Conservation (phyloP, 129 eudicot species). For the Logfia minima region DNA sequence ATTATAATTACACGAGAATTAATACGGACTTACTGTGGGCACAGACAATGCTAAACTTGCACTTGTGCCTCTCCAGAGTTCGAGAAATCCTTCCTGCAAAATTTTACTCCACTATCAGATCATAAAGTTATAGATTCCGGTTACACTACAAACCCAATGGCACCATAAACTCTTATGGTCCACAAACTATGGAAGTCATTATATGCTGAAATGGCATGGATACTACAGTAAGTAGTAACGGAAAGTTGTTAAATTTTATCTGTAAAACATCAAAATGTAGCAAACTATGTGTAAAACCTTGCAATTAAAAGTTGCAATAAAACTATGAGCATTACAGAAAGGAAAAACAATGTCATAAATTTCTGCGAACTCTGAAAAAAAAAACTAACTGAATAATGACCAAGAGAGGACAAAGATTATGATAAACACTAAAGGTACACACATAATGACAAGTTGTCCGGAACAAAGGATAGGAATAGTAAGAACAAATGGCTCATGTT, state of each 20-base stretch:
- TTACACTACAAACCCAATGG: not conserved
- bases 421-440: too few relatives aligned
- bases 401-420: too few relatives aligned
- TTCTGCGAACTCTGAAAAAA: not conserved
- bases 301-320: not conserved
- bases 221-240: not conserved
- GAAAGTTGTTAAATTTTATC: not conserved
- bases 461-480: too few relatives aligned
- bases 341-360: not conserved
- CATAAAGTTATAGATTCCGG: not conserved
- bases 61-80: slow-evolving; percentile 91
- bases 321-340: not conserved
- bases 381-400: too few relatives aligned
- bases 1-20: not conserved
- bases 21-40: slow-evolving; percentile 62
- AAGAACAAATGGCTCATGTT: too few relatives aligned
- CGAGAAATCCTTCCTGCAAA: slow-evolving; percentile 74
- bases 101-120: slow-evolving; percentile 10
- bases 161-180: slow-evolving; percentile 14
- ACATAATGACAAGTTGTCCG: too few relatives aligned
- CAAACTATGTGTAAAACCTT: not conserved
- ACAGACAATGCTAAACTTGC: slow-evolving; percentile 87
- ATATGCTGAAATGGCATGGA: not conserved
- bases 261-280: not conserved
- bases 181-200: not conserved